Evolutionary conservation across 306 rosid genomes (phyloP), one percentile per base, ranked within the genome.

Genomic region (Cucumis melo): DNA sequence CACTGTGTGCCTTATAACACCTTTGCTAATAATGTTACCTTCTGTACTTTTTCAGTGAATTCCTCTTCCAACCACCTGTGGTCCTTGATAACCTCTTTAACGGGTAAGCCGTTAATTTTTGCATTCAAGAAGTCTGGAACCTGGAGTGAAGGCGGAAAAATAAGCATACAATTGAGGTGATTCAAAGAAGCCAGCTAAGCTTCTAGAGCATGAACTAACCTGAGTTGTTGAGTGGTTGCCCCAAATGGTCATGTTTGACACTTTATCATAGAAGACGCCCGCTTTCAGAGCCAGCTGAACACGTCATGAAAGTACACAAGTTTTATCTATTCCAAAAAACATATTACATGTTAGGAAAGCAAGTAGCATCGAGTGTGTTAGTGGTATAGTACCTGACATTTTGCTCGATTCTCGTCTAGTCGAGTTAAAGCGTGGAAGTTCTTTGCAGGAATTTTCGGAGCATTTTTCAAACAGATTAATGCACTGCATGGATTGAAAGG

Each of bases 201-300:
- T 70, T 46, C 54, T 41, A 13, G 34, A 44, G 36, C 23, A 61
- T 53, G 67, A 57, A 73, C 66, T 56, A 74, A 93, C 98, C 93
- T 94, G 99, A 81, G 99, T 94, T 73, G 97, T 94, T 62, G 99
- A 94, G 86, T 94, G 99, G 86, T 94, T 94, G 74, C 97, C 99
- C 99, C 99, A 94, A 58, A 94, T 92, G 23, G 99, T 94, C 93
- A 86, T 12, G 60, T 94, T 92, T 54, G 97, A 94, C 66, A 94
- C 99, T 86, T 90, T 83, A 85, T 94, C 99, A 74, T 94, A 94
- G 90, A 94, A 94, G 74, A 94, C 97, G 4, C 99, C 99, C 11
- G 97, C 99, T 86, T 94, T 94, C 82, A 90, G 96, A 63, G 99
- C 99, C 48, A 94, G 86, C 99, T 94, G 89, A 34, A 32, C 8